phyloP scores from a whole-genome alignment of 1,284 basidiomycete genomes.

The Ceratobasidium theobromae region DNA sequence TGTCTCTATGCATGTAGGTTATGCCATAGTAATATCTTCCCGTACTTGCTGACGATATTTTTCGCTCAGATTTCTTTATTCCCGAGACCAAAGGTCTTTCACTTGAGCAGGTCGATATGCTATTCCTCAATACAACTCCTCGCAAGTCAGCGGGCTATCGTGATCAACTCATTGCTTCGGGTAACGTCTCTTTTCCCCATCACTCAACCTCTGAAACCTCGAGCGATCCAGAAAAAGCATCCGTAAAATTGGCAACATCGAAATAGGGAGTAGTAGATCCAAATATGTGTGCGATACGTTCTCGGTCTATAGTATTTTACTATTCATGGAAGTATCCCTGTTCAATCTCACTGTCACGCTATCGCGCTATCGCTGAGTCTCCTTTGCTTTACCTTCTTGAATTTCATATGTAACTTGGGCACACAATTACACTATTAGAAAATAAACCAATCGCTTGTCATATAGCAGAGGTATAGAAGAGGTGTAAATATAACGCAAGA shows the following conservation, averaged over 20 bases:
- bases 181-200: background rate
- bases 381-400: no score
- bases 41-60: no score
- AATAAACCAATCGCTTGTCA: no score
- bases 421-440: background rate
- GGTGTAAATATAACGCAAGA: no score
- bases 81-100: constrained; percentile 63
- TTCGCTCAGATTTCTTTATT: constrained; percentile 33
- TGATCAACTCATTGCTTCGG: background rate
- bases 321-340: no score
- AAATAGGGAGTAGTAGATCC: no score
- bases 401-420: no score
- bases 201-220: constrained; percentile 12
- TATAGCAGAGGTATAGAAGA: no score
- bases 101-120: constrained; percentile 70
- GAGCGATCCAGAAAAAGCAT: constrained; percentile 1
- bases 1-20: constrained; percentile 23
- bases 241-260: background rate
- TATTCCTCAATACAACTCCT: constrained; percentile 57
- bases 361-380: no score
- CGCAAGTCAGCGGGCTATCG: constrained; percentile 51
- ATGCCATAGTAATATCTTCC: background rate
- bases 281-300: no score
- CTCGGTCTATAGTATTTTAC: no score
- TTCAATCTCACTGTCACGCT: no score